Evolutionary conservation across 1,284 basidiomycete genomes (phyloP).

Genomic region (Caloboletus inedulis): DNA sequence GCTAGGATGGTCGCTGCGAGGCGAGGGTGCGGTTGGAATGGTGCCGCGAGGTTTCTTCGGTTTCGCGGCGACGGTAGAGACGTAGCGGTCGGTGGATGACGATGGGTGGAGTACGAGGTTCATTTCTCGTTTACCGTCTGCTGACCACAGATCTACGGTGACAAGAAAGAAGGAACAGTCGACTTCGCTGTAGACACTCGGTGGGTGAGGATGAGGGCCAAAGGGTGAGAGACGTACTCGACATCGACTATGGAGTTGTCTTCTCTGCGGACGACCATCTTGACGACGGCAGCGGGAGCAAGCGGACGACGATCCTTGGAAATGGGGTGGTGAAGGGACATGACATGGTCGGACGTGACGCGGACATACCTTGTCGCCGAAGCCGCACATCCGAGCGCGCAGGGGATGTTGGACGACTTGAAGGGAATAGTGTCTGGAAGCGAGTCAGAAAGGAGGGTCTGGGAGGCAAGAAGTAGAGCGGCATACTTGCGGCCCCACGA

Average conservation of each 20-base stretch:
- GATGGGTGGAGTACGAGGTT: conserved; percentile 86
- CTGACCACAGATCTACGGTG: conserved; percentile 86
- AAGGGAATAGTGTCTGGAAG: conserved; percentile 64
- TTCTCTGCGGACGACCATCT: conserved; percentile 68
- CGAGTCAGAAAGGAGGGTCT: neutral
- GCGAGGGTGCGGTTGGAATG: conserved; percentile 36
- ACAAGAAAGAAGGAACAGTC: conserved; percentile 85
- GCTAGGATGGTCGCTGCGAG: conserved; percentile 40
- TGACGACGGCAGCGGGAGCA: conserved; percentile 84
- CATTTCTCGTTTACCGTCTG: conserved; percentile 74
- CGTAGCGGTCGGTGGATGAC: conserved; percentile 63
- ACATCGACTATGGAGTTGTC: conserved; percentile 70
- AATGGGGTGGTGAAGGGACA: conserved; percentile 13
- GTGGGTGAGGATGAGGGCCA: conserved; percentile 14
- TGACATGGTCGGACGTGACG: conserved; percentile 1
- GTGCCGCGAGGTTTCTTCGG: conserved; percentile 44
- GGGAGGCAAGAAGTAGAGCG: conserved; percentile 20
- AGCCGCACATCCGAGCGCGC: conserved; percentile 89
- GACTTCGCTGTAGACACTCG: conserved; percentile 56
- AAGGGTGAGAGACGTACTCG: conserved; percentile 52
- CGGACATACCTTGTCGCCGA: conserved; percentile 81
- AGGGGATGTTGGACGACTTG: conserved; percentile 84
- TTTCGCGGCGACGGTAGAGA: conserved; percentile 53
- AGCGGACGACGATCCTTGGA: conserved; percentile 83
- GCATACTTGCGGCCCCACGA: conserved; percentile 57